Evolutionary conservation across 139 green algal species (phyloP).

Genomic region (Chlorella sp.): DNA sequence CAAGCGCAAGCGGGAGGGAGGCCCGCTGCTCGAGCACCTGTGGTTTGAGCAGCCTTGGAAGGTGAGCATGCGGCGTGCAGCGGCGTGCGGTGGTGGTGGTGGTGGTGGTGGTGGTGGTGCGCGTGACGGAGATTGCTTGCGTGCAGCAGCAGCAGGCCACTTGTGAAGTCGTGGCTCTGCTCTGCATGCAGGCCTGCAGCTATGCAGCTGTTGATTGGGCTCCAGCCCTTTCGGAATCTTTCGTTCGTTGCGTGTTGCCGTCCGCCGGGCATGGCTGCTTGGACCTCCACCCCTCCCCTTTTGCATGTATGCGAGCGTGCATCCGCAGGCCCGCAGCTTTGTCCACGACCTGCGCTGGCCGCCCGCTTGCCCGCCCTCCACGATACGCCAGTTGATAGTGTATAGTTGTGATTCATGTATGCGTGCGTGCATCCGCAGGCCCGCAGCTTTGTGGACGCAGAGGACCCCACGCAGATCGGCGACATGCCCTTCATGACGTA

Average conservation of each 20-base stretch:
- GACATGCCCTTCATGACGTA: slow-evolving; percentile 32
- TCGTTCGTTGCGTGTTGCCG: too few species aligned
- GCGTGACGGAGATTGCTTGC: too few species aligned
- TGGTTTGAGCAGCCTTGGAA: slow-evolving; percentile 38
- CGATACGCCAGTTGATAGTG: neutral
- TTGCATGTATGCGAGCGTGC: too few species aligned
- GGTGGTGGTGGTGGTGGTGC: neutral
- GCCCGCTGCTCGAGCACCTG: slow-evolving; percentile 23
- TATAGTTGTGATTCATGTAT: neutral
- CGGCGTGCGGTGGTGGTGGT: neutral
- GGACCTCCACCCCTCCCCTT: too few species aligned
- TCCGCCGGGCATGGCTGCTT: too few species aligned
- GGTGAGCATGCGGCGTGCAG: slow-evolving; percentile 18
- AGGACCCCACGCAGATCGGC: slow-evolving; percentile 14
- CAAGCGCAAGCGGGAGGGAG: slow-evolving; percentile 14
- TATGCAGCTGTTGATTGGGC: neutral
- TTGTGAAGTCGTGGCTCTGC: too few species aligned
- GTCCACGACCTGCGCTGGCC: too few species aligned
- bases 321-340: too few species aligned
- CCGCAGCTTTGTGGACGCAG: slow-evolving; percentile 18
- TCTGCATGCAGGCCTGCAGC: neutral
- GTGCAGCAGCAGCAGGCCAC: too few species aligned
- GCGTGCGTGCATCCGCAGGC: slow-evolving; percentile 10
- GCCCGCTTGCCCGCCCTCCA: neutral
- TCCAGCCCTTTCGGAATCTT: too few species aligned